Conservation (phyloP, 768 basidiomycete species). For the Panaeolus cyanescens region DNA sequence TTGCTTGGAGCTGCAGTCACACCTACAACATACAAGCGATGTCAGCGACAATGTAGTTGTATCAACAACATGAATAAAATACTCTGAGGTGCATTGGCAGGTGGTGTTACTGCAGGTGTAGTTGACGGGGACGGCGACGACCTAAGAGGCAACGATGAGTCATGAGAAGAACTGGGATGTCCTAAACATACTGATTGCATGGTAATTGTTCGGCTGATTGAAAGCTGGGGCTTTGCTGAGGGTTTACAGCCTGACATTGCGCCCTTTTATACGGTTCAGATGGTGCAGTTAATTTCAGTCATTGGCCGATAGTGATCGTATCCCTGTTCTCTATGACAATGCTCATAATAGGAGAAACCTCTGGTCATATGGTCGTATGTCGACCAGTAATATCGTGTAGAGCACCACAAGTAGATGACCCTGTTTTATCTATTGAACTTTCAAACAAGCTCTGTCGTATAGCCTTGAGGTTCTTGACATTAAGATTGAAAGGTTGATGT, state of each 20-base stretch:
- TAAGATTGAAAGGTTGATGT: neutral
- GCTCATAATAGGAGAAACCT: too few species aligned
- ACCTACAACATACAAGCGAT: conserved; percentile 7
- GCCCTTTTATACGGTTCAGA: conserved; percentile 4
- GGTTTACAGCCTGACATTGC: neutral
- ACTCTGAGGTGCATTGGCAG: conserved; percentile 28
- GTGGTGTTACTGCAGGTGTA: conserved; percentile 24
- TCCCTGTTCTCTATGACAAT: neutral
- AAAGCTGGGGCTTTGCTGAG: neutral
- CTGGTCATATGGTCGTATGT: neutral
- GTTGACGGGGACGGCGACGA: conserved; percentile 27
- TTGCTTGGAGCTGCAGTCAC: conserved; percentile 7
- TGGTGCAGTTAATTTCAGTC: neutral
- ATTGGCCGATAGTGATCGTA: neutral
- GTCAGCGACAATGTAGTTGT: neutral
- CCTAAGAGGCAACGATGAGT: conserved; percentile 16
- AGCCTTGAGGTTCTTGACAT: too few species aligned
- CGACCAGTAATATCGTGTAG: neutral
- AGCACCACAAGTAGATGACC: neutral
- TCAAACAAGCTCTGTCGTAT: neutral
- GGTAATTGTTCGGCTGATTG: neutral
- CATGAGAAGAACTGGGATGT: neutral
- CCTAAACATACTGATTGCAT: conserved; percentile 15
- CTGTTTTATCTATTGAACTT: too few species aligned
- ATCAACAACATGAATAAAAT: neutral